A percentile compares a stretch with the other conserved stretches of the same genome.
Conservation (phyloP, 2,329 filamentous ascomycete species). For the Cytospora piceae region DNA sequence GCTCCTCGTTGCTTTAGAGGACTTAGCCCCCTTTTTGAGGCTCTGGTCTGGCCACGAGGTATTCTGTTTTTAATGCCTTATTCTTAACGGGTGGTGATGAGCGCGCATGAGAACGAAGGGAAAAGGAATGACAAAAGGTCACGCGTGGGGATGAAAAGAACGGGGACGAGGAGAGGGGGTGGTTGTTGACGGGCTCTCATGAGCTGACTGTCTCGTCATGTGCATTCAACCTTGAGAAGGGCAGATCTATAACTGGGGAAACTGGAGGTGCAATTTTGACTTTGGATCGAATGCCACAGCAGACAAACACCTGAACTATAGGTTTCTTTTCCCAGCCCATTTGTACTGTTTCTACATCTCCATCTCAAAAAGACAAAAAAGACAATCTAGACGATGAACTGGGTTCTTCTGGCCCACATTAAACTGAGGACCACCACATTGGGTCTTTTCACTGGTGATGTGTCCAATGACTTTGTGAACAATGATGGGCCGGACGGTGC, state of each 20-base stretch:
- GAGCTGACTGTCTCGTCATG: constrained; percentile 17
- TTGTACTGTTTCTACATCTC: constrained; percentile 27
- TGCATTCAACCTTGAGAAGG: constrained; percentile 12
- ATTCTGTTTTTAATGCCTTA: constrained; percentile 35
- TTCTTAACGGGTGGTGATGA: constrained; percentile 29
- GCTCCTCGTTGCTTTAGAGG: constrained; percentile 35
- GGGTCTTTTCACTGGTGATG: neutral
- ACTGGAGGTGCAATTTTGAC: constrained; percentile 3
- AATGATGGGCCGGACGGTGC: neutral
- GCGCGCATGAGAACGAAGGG: constrained; percentile 26
- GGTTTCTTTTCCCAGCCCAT: constrained; percentile 21
- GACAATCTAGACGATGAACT: constrained; percentile 26
- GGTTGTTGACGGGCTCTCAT: constrained; percentile 1
- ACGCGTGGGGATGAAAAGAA: constrained; percentile 27
- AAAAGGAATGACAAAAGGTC: constrained; percentile 19
- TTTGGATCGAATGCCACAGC: constrained; percentile 21
- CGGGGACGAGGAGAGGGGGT: constrained; percentile 30
- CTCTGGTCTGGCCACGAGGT: constrained; percentile 37
- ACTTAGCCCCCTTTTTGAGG: constrained; percentile 42
- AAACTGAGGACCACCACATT: neutral
- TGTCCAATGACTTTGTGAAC: neutral
- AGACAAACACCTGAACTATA: constrained; percentile 23
- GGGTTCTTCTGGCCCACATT: constrained; percentile 2
- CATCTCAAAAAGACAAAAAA: constrained; percentile 13
- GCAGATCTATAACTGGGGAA: constrained; percentile 4